A percentile compares a stretch with the other conserved stretches of the same genome.
phyloP scores from a whole-genome alignment of 176 grass and related monocot species.

The Ananas comosus region DNA sequence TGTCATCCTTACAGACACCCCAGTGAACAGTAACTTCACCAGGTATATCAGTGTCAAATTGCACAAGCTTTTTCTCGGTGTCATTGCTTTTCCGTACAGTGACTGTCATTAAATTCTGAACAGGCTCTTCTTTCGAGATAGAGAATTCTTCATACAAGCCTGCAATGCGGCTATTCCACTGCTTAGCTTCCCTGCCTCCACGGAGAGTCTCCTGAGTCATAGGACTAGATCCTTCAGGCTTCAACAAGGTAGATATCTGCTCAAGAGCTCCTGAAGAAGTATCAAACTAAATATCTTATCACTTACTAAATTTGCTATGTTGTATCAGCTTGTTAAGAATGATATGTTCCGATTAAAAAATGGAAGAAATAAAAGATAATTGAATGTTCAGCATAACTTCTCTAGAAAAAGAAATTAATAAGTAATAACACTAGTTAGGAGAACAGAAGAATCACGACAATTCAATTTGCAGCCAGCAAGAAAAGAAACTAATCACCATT shows the following conservation, averaged over 20 bases:
- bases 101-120: constrained; percentile 69
- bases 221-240: constrained; percentile 33
- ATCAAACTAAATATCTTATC: constrained; percentile 7
- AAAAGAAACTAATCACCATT: too few species aligned
- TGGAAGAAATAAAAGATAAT: background rate
- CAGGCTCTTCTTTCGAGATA: constrained; percentile 54
- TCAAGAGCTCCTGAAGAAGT: constrained; percentile 34
- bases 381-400: background rate
- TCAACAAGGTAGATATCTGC: constrained; percentile 34
- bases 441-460: background rate
- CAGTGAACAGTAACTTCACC: constrained; percentile 84
- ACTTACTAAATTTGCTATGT: background rate
- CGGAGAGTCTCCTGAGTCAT: constrained; percentile 13
- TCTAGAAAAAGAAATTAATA: background rate
- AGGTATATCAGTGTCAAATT: constrained; percentile 82
- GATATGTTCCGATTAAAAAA: background rate
- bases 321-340: background rate
- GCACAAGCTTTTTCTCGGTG: constrained; percentile 47
- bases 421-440: background rate
- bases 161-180: constrained; percentile 24
- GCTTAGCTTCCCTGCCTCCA: constrained; percentile 23
- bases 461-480: background rate
- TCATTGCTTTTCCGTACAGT: constrained; percentile 39
- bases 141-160: constrained; percentile 62
- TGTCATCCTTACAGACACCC: constrained; percentile 74